Conservation (phyloP, 345 rosid genomes). For the Salix dunnii region DNA sequence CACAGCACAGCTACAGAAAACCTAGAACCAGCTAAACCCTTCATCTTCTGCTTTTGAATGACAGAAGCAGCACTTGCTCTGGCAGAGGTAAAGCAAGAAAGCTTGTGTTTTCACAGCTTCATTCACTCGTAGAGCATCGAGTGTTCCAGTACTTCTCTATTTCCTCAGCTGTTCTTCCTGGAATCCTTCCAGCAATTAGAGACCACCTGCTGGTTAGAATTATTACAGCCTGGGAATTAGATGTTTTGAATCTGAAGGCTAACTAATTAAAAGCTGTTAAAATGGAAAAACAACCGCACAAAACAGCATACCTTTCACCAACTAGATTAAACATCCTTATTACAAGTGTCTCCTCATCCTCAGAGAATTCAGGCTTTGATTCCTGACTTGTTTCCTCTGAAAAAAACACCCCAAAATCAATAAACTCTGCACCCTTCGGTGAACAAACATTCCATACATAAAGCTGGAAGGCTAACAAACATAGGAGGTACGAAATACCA, state of each 20-base stretch:
- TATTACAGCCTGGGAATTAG: neutral
- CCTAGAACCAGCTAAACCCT: neutral
- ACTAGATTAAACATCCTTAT: conserved; percentile 54
- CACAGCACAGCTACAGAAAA: neutral
- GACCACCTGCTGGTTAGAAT: conserved; percentile 41
- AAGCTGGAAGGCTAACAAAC: neutral
- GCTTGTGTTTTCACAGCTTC: neutral
- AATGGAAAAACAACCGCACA: neutral
- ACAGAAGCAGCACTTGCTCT: neutral
- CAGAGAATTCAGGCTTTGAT: conserved; percentile 41
- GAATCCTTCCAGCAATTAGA: conserved; percentile 72
- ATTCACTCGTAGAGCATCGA: conserved; percentile 38
- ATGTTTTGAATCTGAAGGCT: neutral
- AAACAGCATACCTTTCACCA: conserved; percentile 41
- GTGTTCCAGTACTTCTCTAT: conserved; percentile 57
- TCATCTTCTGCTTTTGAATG: neutral
- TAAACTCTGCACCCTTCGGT: neutral
- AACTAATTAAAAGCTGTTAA: neutral
- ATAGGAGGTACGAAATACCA: neutral
- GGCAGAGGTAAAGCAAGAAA: neutral
- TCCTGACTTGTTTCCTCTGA: conserved; percentile 35
- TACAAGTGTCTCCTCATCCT: conserved; percentile 53
- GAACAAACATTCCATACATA: neutral
- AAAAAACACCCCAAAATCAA: neutral
- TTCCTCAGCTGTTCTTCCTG: conserved; percentile 57